These are phyloP conservation scores for Carex littledalei DNA, from an alignment of 176 grass and related monocot species.

Conservation along the genomic window DNA sequence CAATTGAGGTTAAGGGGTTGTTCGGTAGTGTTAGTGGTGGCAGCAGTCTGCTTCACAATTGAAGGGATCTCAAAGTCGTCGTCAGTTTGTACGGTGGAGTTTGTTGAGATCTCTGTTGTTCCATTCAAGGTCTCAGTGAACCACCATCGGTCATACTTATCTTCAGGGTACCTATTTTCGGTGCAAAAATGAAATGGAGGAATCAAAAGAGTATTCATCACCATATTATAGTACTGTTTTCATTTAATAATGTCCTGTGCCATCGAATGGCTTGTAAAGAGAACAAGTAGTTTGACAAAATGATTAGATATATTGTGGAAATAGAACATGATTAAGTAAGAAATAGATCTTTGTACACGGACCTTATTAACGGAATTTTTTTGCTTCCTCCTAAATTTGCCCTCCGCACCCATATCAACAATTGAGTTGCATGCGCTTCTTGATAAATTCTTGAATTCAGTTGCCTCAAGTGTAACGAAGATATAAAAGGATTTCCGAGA, in stretches of 20 bases:
- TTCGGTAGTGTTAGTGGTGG: not conserved
- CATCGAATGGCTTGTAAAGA: too few species aligned
- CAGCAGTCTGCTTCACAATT: slow-evolving; percentile 27
- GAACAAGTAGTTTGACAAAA: too few species aligned
- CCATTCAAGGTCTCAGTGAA: not conserved
- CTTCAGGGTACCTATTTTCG: slow-evolving; percentile 33
- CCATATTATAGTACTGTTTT: not conserved
- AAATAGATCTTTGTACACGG: slow-evolving; percentile 10
- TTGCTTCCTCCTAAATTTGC: slow-evolving; percentile 4
- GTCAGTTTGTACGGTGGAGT: not conserved
- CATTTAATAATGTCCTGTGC: too few species aligned
- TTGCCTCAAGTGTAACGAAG: slow-evolving; percentile 35
- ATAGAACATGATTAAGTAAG: not conserved
- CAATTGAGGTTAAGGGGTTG: not conserved
- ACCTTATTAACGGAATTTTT: not conserved
- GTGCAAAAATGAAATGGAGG: too few species aligned
- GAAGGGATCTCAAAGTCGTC: slow-evolving; percentile 17
- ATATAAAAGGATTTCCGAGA: slow-evolving; percentile 39
- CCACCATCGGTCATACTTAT: slow-evolving; percentile 46
- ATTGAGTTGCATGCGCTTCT: slow-evolving; percentile 24
- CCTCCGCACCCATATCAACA: not conserved
- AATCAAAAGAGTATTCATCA: not conserved
- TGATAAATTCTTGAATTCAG: slow-evolving; percentile 12
- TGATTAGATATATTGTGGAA: not conserved
- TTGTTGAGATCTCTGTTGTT: not conserved